Evolutionary conservation across 1,284 basidiomycete genomes (phyloP).

Genomic region (Apiotrichum laibachii): DNA sequence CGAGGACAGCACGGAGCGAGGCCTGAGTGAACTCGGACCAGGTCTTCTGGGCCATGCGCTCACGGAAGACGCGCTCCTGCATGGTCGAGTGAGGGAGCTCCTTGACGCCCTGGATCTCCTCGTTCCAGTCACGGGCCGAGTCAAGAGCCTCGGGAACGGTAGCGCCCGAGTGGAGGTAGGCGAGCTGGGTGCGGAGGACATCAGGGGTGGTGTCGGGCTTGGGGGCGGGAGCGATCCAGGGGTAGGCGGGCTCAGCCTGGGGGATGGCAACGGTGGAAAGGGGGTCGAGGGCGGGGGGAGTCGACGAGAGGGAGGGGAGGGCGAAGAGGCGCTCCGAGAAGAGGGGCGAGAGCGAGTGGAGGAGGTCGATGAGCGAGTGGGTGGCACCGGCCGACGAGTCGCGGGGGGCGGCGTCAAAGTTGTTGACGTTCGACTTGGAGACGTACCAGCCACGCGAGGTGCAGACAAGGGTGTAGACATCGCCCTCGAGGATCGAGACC

Average conservation of each 20-base stretch:
- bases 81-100: slow-evolving; percentile 56
- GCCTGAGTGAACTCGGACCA: slow-evolving; percentile 58
- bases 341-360: slow-evolving; percentile 53
- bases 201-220: slow-evolving; percentile 53
- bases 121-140: slow-evolving; percentile 60
- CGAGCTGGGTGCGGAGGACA: slow-evolving; percentile 57
- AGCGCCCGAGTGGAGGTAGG: slow-evolving; percentile 58
- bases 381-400: slow-evolving; percentile 41
- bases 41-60: slow-evolving; percentile 57
- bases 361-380: slow-evolving; percentile 57
- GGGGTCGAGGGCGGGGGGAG: slow-evolving; percentile 43
- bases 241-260: slow-evolving; percentile 56
- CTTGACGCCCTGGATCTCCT: slow-evolving; percentile 58
- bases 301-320: slow-evolving; percentile 38
- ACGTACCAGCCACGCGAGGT: slow-evolving; percentile 58
- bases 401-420: slow-evolving; percentile 53
- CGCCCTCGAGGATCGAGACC: slow-evolving; percentile 58
- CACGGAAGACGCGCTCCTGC: slow-evolving; percentile 57
- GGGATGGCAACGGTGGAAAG: slow-evolving; percentile 55
- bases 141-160: slow-evolving; percentile 56
- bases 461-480: slow-evolving; percentile 56
- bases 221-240: slow-evolving; percentile 54
- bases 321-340: slow-evolving; percentile 50
- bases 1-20: slow-evolving; percentile 55
- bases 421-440: slow-evolving; percentile 52